These are phyloP conservation scores for Tylopilus rubrobrunneus DNA, from an alignment of 768 basidiomycete species.

Conservation along the genomic window DNA sequence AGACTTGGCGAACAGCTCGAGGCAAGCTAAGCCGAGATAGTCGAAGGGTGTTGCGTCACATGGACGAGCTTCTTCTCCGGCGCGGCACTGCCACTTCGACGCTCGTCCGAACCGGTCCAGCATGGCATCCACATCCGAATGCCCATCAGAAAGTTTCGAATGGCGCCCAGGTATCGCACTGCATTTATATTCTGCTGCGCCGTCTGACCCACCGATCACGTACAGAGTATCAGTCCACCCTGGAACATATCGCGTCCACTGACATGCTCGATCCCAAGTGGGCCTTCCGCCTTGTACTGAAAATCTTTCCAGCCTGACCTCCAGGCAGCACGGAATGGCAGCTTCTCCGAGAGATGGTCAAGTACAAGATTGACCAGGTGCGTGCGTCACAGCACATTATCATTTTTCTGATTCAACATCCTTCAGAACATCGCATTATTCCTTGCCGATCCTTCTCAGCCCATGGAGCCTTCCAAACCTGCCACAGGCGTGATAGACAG, in stretches of 20 bases:
- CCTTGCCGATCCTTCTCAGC: conserved; percentile 35
- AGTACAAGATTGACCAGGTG: conserved; percentile 67
- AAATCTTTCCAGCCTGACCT: conserved; percentile 8
- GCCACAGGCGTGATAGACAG: conserved; percentile 25
- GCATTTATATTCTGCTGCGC: background rate
- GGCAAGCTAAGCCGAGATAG: too few relatives aligned
- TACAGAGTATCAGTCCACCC: conserved; percentile 53
- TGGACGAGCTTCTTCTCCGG: too few relatives aligned
- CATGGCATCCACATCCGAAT: conserved; percentile 21
- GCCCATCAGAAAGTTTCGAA: conserved; percentile 32
- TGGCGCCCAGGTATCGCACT: conserved; percentile 49
- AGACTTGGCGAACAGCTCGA: too few relatives aligned
- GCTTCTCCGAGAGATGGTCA: conserved; percentile 65
- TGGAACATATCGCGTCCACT: conserved; percentile 61
- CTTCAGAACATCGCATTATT: conserved; percentile 50
- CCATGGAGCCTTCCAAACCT: conserved; percentile 42
- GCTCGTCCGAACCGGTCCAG: background rate
- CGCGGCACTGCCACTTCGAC: background rate
- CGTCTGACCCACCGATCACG: conserved; percentile 5
- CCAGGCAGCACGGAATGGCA: conserved; percentile 62
- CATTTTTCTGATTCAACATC: background rate
- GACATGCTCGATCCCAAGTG: conserved; percentile 58
- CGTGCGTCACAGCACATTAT: background rate
- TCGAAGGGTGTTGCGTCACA: too few relatives aligned
- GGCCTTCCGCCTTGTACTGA: background rate